Evolutionary conservation across 768 basidiomycete species (phyloP).

Genomic region (Podaxis sp.): DNA sequence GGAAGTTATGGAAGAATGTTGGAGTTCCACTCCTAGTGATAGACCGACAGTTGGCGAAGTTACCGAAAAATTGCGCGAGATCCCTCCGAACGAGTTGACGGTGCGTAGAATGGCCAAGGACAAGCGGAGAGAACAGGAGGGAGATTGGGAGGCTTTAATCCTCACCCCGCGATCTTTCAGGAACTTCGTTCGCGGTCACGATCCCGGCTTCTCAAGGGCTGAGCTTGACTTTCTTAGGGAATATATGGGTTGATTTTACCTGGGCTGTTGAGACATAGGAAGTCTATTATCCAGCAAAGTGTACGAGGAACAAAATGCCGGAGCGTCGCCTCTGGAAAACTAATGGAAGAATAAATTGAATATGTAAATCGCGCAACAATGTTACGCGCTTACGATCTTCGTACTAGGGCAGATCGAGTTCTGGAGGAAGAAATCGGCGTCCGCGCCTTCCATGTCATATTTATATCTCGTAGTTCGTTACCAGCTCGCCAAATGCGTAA

Average conservation of each 20-base stretch:
- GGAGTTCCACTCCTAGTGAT: neutral
- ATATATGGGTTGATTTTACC: neutral
- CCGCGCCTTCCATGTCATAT: too few species aligned
- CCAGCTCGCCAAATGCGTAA: too few species aligned
- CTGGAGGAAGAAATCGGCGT: too few species aligned
- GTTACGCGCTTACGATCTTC: too few species aligned
- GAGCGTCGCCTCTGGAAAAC: too few species aligned
- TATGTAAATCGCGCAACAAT: too few species aligned
- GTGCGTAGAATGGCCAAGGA: neutral
- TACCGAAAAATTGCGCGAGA: neutral
- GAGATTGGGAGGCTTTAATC: neutral
- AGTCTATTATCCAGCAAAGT: neutral
- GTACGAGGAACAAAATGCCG: too few species aligned
- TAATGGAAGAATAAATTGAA: too few species aligned
- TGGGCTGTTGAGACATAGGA: neutral
- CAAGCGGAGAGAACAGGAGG: neutral
- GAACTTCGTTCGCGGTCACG: neutral
- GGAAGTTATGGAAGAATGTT: neutral
- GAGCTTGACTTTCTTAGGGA: neutral
- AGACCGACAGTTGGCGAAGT: neutral
- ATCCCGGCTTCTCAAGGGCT: neutral
- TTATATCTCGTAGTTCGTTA: too few species aligned
- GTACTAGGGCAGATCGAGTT: too few species aligned
- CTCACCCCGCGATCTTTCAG: neutral
- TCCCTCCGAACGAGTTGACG: neutral